phyloP scores from a whole-genome alignment of 768 basidiomycete species.

The Candolleomyces aberdarensis region DNA sequence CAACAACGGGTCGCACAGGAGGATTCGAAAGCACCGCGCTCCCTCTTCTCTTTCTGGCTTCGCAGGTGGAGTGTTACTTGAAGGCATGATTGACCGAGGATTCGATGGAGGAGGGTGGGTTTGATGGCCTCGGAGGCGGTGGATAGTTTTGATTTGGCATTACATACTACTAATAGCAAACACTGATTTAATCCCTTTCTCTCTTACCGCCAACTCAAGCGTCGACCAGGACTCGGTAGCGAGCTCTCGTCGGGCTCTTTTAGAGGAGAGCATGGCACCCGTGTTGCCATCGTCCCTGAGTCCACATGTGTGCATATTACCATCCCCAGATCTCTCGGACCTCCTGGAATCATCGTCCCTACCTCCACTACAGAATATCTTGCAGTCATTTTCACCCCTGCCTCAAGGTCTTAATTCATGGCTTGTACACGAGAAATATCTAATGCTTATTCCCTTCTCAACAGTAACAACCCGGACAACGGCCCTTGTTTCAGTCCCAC shows the following conservation, averaged over 20 bases:
- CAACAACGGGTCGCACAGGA: neutral
- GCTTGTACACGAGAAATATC: neutral
- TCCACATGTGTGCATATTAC: conserved; percentile 74
- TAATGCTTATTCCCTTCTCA: conserved; percentile 5
- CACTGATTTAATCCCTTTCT: too few relatives aligned
- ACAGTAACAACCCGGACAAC: conserved; percentile 80
- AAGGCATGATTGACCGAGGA: conserved; percentile 33
- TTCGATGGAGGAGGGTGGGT: conserved; percentile 27
- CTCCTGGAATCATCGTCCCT: conserved; percentile 57
- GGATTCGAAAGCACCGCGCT: conserved; percentile 27
- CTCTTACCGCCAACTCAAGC: too few relatives aligned
- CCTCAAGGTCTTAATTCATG: conserved; percentile 54
- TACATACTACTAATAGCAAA: neutral
- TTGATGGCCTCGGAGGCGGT: conserved; percentile 16
- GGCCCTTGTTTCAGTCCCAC: conserved; percentile 63
- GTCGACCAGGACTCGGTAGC: neutral
- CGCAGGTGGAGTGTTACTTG: conserved; percentile 49
- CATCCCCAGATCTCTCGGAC: conserved; percentile 66
- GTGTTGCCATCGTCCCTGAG: conserved; percentile 70
- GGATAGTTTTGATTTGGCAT: conserved; percentile 16
- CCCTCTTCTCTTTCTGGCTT: conserved; percentile 38
- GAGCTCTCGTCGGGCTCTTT: neutral
- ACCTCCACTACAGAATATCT: conserved; percentile 67
- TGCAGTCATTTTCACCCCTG: conserved; percentile 83
- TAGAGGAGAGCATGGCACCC: conserved; percentile 37